These are phyloP conservation scores for Mycena floridula DNA, from an alignment of 768 basidiomycete species.

Conservation along the genomic window DNA sequence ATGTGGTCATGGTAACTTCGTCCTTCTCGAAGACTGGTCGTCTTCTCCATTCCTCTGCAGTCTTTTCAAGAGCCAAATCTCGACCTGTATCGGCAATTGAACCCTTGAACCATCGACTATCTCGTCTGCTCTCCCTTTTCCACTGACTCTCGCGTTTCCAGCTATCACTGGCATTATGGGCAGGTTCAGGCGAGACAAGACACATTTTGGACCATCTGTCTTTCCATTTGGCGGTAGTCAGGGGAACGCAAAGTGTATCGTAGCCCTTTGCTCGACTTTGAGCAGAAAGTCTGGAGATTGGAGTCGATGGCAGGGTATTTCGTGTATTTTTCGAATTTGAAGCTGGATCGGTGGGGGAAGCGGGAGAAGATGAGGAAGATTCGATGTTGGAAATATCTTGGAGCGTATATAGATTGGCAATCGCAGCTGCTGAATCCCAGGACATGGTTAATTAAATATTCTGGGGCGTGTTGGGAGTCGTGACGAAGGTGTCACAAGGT, in stretches of 20 bases:
- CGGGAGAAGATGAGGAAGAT: no score
- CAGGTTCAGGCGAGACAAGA: slow-evolving; percentile 37
- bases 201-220: slow-evolving; percentile 89
- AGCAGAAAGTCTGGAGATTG: slow-evolving; percentile 43
- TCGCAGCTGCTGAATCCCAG: no score
- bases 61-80: slow-evolving; percentile 43
- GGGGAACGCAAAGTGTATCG: slow-evolving; percentile 70
- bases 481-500: no score
- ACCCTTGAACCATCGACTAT: slow-evolving; percentile 32
- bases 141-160: slow-evolving; percentile 15
- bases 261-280: slow-evolving; percentile 64
- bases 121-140: slow-evolving; percentile 26
- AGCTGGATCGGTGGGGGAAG: no score
- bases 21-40: slow-evolving; percentile 72
- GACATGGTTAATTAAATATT: no score
- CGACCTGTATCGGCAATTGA: no score
- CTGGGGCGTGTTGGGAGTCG: no score
- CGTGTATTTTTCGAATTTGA: no score
- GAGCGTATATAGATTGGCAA: slow-evolving; percentile 31
- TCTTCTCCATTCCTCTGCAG: slow-evolving; percentile 84
- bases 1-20: slow-evolving; percentile 84
- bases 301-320: no score
- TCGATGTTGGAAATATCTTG: slow-evolving; percentile 36
- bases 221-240: slow-evolving; percentile 87
- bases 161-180: slow-evolving; percentile 17